A percentile compares a stretch with the other conserved stretches of the same genome.
phyloP scores from a whole-genome alignment of 139 green algal species.

The Zygnema circumcarinatum region DNA sequence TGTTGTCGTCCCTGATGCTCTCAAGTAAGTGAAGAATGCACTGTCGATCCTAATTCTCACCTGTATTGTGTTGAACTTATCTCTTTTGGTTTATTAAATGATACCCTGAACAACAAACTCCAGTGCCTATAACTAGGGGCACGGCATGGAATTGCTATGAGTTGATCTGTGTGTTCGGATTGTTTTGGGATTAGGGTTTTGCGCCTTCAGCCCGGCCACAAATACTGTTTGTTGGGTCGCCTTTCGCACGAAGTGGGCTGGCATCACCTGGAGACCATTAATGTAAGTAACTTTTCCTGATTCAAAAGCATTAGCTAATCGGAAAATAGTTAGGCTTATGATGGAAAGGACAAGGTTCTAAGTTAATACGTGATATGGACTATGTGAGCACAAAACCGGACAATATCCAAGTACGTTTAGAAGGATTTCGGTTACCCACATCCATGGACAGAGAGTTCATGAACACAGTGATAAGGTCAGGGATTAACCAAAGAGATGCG shows the following conservation, averaged over 20 bases:
- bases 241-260: conserved; percentile 93
- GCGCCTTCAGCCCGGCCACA: conserved; percentile 90
- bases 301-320: not conserved
- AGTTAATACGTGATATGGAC: not conserved
- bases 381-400: not conserved
- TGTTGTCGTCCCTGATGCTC: conserved; percentile 94
- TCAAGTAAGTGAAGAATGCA: conserved; percentile 73
- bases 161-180: too few species aligned
- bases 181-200: too few species aligned
- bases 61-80: not conserved
- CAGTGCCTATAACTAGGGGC: not conserved
- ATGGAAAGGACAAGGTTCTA: not conserved
- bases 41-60: not conserved
- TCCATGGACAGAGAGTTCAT: too few species aligned
- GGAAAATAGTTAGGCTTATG: not conserved
- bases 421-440: too few species aligned
- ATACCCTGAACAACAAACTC: not conserved
- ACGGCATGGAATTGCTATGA: not conserved
- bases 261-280: conserved; percentile 85
- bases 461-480: too few species aligned
- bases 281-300: conserved; percentile 25
- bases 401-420: not conserved
- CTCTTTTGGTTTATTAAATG: not conserved
- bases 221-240: conserved; percentile 87
- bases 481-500: too few species aligned